Conservation (phyloP, 202 grass and related monocot genomes). For the Cymbopogon flexuosus region DNA sequence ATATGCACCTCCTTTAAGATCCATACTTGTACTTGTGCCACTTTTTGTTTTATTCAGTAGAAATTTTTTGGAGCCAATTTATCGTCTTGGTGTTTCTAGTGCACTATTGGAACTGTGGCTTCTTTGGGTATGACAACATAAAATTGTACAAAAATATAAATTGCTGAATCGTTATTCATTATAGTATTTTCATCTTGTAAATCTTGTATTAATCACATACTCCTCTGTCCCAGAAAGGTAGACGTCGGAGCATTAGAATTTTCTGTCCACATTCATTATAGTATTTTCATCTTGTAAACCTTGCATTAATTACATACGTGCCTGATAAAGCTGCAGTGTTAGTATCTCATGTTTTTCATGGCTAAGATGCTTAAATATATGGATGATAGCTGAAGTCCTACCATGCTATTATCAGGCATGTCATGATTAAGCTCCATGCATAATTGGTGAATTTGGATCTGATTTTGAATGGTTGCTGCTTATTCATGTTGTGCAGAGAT, state of each 20-base stretch:
- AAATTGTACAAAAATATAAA: background rate
- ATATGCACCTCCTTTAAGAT: background rate
- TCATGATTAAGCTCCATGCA: background rate
- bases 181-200: background rate
- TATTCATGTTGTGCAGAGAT: background rate
- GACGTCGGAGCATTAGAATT: too few species aligned
- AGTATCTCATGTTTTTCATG: background rate
- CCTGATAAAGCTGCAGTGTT: background rate
- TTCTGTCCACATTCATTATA: background rate
- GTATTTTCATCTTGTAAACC: background rate
- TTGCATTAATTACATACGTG: background rate
- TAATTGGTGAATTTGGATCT: background rate
- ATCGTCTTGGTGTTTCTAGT: background rate
- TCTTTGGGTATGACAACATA: background rate
- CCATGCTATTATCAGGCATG: background rate
- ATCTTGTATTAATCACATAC: background rate
- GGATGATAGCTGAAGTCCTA: background rate
- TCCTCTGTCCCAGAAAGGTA: too few species aligned
- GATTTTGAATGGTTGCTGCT: background rate
- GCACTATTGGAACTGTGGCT: background rate
- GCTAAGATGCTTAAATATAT: conserved; percentile 6
- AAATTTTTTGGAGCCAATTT: background rate
- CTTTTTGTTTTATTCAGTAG: background rate
- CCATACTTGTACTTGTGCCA: background rate
- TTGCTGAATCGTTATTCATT: background rate